Evolutionary conservation across 768 basidiomycete genomes (phyloP).

Genomic region (Mycena filopes): DNA sequence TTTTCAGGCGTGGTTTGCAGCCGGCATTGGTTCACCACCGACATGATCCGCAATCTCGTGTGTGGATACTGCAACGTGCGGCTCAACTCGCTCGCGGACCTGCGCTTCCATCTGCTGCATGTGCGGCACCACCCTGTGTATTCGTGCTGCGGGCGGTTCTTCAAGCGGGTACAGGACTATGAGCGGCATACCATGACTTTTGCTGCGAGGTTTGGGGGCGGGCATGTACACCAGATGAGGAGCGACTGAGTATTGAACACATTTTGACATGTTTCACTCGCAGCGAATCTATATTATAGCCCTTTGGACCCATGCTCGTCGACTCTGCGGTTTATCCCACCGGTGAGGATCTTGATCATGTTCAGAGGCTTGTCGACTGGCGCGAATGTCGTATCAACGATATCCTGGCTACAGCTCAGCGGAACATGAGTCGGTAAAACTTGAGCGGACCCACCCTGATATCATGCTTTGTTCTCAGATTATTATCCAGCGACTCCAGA

Average conservation of each 20-base stretch:
- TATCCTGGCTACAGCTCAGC: slow-evolving; percentile 55
- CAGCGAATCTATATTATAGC: slow-evolving; percentile 6
- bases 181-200: slow-evolving; percentile 36
- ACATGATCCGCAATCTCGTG: slow-evolving; percentile 36
- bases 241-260: slow-evolving; percentile 2
- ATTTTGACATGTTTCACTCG: too few species aligned
- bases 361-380: slow-evolving; percentile 56
- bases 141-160: slow-evolving; percentile 41
- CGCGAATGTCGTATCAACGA: slow-evolving; percentile 69
- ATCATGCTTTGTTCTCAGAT: slow-evolving; percentile 50
- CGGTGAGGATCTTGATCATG: slow-evolving; percentile 69
- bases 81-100: slow-evolving; percentile 38
- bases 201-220: slow-evolving; percentile 22
- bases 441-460: slow-evolving; percentile 49
- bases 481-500: slow-evolving; percentile 63
- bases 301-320: slow-evolving; percentile 25
- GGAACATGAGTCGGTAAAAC: not conserved
- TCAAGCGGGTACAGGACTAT: slow-evolving; percentile 35
- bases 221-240: slow-evolving; percentile 25
- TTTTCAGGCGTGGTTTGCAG: slow-evolving; percentile 25
- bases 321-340: slow-evolving; percentile 64
- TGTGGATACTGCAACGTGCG: slow-evolving; percentile 41
- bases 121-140: slow-evolving; percentile 38
- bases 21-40: slow-evolving; percentile 37
- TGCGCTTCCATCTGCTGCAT: slow-evolving; percentile 38